Evolutionary conservation across 352 stramenopile species (phyloP), one percentile per base, ranked within the genome.

Genomic region (Globisporangium abappressorium): DNA sequence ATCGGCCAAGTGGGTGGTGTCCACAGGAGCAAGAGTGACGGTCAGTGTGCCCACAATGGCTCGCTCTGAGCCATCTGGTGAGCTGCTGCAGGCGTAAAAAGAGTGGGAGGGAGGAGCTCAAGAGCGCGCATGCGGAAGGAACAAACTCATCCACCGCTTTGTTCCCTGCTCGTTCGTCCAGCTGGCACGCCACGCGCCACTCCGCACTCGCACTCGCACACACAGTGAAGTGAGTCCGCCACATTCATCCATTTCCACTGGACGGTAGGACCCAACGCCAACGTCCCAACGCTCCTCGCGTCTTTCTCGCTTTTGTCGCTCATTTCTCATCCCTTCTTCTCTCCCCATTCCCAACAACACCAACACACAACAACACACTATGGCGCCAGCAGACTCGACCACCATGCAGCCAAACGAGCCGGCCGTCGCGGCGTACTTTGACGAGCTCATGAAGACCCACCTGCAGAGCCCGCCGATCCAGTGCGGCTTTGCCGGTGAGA

Each of bases 341-440:
- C 20, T 12, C 20, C 8, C 20, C 28, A 18, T 33, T n/a, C n/a
- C 12, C 49, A 28, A 9, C n/a, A 55, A 55, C 5, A 53, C 15
- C 20, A 22, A 22, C 22, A 12, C 9, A 24, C 15, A 38, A 12
- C 38, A 6, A 38, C 24, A 58, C 26, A 5, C 12, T 43, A 57
- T 69, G 38, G 57, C 54, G 22, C 64, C 46, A 36, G 38, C 54
- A 28, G 59, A 58, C 41, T 66, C 47, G 4, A 58, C 38, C 38
- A 64, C 34, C n/a, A 85, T 84, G 74, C 78, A 87, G 64, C 67
- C 75, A 22, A 85, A 81, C 63, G 68, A 71, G 12, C 73, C 77
- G 12, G 70, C 68, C 34, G 76, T 89, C 53, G 71, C 77, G 58
- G 77, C 80, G 51, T 92, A 89, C 77, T 92, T 92, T 67, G 69